These are phyloP conservation scores for Globisporangium cylindrosporum DNA, from an alignment of 352 stramenopile genomes.

Conservation along the genomic window DNA sequence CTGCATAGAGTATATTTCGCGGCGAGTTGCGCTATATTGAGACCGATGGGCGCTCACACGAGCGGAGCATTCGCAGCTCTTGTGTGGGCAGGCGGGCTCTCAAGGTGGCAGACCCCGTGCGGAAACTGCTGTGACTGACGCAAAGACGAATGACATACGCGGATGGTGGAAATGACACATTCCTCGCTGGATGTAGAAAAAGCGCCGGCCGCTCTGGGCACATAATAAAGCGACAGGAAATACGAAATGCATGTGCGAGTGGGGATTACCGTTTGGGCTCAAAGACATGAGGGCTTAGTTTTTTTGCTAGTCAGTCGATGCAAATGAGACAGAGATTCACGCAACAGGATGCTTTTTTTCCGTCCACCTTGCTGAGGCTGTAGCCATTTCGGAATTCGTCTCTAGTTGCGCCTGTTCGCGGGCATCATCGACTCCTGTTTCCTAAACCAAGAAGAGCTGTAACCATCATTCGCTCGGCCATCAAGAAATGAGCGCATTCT, in stretches of 20 bases:
- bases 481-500: neutral
- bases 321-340: slow-evolving; percentile 1
- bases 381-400: neutral
- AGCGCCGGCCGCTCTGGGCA: neutral
- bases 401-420: neutral
- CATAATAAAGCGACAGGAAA: neutral
- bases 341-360: slow-evolving; percentile 2
- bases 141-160: neutral
- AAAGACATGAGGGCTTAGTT: neutral
- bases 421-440: neutral
- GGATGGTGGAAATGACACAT: neutral
- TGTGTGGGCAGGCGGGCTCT: neutral
- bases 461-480: no score
- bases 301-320: neutral
- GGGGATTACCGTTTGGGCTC: neutral
- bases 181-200: neutral
- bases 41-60: neutral
- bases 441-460: no score
- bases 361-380: neutral
- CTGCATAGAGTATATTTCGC: neutral
- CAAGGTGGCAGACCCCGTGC: no score
- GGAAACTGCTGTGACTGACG: no score
- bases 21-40: neutral
- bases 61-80: neutral
- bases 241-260: neutral